Evolutionary conservation across 164 flowering plant species (phyloP).

Genomic region (Umbilicus rupestris): DNA sequence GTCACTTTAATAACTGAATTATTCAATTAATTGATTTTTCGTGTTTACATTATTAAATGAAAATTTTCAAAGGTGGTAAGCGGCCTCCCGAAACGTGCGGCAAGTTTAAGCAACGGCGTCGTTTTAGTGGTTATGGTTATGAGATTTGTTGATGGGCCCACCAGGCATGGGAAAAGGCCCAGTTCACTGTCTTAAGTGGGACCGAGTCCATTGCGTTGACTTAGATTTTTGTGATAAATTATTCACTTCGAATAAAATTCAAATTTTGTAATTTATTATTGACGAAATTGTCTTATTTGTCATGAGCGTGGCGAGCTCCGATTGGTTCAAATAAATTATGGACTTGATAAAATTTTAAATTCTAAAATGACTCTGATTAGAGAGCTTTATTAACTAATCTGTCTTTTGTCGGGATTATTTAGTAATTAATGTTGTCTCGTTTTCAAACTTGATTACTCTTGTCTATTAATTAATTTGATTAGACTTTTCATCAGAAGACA

Average conservation of each 20-base stretch:
- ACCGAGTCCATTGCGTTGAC: not conserved
- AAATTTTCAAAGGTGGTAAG: not conserved
- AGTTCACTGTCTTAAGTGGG: not conserved
- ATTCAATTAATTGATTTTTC: not conserved
- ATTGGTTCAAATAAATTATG: not conserved
- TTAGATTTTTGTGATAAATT: not conserved
- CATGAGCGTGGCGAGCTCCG: not conserved
- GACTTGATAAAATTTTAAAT: not conserved
- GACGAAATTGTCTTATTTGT: too few species aligned
- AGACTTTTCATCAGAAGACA: not conserved
- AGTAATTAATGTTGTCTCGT: not conserved
- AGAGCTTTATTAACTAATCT: not conserved
- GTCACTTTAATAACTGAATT: not conserved
- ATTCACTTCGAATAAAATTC: too few species aligned
- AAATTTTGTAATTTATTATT: too few species aligned
- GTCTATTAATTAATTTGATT: not conserved
- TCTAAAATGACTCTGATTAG: not conserved
- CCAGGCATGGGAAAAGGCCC: not conserved
- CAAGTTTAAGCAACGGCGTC: too few species aligned
- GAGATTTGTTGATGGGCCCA: not conserved
- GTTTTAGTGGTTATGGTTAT: too few species aligned
- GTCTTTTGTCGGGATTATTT: not conserved
- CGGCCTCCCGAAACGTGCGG: slow-evolving; percentile 2
- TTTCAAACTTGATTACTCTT: not conserved
- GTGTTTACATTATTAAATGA: not conserved